Evolutionary conservation across 2,329 filamentous ascomycete species (phyloP), one percentile per base, ranked within the genome.

Genomic region (Graphilbum ipis-grandicollis): DNA sequence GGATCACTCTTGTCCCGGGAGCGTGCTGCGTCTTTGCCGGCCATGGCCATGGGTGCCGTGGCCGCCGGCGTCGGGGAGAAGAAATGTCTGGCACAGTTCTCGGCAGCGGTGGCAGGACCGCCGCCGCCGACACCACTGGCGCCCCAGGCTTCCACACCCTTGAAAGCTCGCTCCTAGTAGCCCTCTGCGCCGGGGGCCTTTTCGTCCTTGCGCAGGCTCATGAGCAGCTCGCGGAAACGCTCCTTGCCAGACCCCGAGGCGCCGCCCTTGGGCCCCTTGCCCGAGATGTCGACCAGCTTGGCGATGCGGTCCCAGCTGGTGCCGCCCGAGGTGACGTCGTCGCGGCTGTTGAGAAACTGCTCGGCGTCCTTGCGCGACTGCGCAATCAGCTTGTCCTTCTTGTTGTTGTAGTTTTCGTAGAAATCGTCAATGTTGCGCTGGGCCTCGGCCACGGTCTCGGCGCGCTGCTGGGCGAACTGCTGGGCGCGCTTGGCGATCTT

Each of bases 221-320:
- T 59, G 50, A 98, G 63, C 52, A 96, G 53, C 60, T 96, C 88
- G 47, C 90, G 77, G 70, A 98, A 96, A 45, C 85, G 82, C 57
- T 92, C 84, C 70, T 98, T 98, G 50, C 88, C 86, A 42, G 82
- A 92, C 33, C 86, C 88, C 42, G 75, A 76, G 31, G 82, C 85
- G 52, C 86, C 88, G 40, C 88, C 86, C 58, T 77, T 81, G 41
- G 72, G 63, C 13, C 88, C 85, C 63, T 96, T 98, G 43, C 90
- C 90, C 51, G 84, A 94, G 46, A 98, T 60, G 58, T 98, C 90
- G n/a, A 96, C 86, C 48, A 98, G 59, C 65, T 96, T 98, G 19
- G 86, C 80, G 52, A 98, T 96, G 47, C 90, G 79, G 63, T 98
- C 90, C 90, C 90, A 98, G 67, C 83, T 93, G 5, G 90, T 98